Percentiles rank a stretch among this genome's conserved stretches.
phyloP scores from a whole-genome alignment of 208 protist species.

The Trypanosoma theileri region DNA sequence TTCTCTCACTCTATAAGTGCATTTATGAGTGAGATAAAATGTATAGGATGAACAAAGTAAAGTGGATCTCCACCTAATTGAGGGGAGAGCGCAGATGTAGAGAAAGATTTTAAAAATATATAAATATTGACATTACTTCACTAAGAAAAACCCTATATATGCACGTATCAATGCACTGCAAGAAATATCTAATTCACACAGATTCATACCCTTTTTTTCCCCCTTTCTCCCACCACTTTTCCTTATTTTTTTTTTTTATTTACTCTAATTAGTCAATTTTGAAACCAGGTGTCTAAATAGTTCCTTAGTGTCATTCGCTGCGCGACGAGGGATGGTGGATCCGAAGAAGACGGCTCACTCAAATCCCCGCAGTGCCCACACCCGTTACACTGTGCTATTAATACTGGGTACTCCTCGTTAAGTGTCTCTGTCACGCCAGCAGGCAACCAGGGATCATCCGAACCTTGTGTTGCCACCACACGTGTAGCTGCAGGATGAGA shows the following conservation, averaged over 20 bases:
- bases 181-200: no score
- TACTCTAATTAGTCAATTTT: not conserved
- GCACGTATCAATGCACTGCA: no score
- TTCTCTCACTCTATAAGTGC: no score
- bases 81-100: no score
- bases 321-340: constrained; percentile 21
- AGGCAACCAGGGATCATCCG: constrained; percentile 43
- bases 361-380: constrained; percentile 52
- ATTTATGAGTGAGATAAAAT: no score
- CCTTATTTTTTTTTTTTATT: constrained; percentile 7
- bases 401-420: constrained; percentile 26
- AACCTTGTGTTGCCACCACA: constrained; percentile 43
- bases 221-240: not conserved
- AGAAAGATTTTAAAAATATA: no score
- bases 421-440: constrained; percentile 30
- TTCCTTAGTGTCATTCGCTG: constrained; percentile 24
- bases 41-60: no score
- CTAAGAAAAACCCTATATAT: no score
- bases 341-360: not conserved
- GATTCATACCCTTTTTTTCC: not conserved
- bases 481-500: constrained; percentile 25
- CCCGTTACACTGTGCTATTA: constrained; percentile 41
- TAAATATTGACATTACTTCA: no score
- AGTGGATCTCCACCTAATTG: no score
- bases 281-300: constrained; percentile 33